Conservation (phyloP, 2,329 filamentous ascomycete species). For the Beauveria varroae region DNA sequence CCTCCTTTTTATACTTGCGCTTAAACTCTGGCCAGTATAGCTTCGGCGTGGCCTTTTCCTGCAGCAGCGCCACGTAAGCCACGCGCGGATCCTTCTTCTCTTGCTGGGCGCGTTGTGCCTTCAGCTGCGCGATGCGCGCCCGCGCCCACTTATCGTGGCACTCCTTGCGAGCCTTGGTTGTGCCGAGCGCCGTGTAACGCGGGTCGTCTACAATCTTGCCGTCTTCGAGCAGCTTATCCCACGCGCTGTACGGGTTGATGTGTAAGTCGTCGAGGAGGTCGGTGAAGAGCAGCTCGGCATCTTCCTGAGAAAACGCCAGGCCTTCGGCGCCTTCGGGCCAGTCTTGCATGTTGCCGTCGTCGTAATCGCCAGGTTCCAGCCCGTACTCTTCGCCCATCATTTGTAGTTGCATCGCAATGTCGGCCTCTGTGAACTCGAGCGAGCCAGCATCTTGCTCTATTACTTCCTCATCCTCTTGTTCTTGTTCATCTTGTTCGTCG, state of each 20-base stretch:
- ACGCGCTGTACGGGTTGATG: slow-evolving; percentile 82
- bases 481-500: slow-evolving; percentile 35
- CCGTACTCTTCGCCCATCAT: slow-evolving; percentile 84
- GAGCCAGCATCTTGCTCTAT: slow-evolving; percentile 40
- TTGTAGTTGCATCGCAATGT: slow-evolving; percentile 86
- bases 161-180: slow-evolving; percentile 73
- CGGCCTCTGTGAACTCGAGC: slow-evolving; percentile 85
- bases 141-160: slow-evolving; percentile 80
- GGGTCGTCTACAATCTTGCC: slow-evolving; percentile 75
- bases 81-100: slow-evolving; percentile 78
- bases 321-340: slow-evolving; percentile 69
- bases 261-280: slow-evolving; percentile 76
- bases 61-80: slow-evolving; percentile 73
- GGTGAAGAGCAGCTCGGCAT: slow-evolving; percentile 71
- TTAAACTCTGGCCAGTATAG: slow-evolving; percentile 97
- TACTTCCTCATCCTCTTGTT: slow-evolving; percentile 56
- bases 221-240: slow-evolving; percentile 83
- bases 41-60: slow-evolving; percentile 77
- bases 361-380: slow-evolving; percentile 69
- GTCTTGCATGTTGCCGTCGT: slow-evolving; percentile 51
- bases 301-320: slow-evolving; percentile 62
- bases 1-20: slow-evolving; percentile 77
- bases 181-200: slow-evolving; percentile 76
- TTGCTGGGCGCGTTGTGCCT: slow-evolving; percentile 64
- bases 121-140: slow-evolving; percentile 64